phyloP scores from a whole-genome alignment of 352 stramenopile genomes.

The Aphanomyces cochlioides region DNA sequence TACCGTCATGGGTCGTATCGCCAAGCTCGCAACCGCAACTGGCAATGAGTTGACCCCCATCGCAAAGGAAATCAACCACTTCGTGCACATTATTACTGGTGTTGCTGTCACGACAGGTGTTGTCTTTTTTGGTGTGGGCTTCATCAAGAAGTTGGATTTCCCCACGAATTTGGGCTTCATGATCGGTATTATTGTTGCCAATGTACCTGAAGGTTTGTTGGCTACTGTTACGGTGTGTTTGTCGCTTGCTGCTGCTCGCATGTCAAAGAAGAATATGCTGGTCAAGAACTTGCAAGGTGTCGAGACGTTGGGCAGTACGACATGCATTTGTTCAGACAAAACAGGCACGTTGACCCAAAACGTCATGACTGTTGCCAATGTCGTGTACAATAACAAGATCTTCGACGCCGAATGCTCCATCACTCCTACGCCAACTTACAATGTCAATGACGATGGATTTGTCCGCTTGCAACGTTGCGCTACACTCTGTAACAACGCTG shows the following conservation, averaged over 20 bases:
- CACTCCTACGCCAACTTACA: conserved; percentile 61
- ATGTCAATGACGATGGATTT: conserved; percentile 46
- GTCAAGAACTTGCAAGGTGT: conserved; percentile 83
- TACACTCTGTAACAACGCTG: conserved; percentile 73
- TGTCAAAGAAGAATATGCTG: conserved; percentile 66
- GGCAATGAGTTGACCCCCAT: conserved; percentile 51
- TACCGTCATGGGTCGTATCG: conserved; percentile 81
- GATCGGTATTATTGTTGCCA: conserved; percentile 96
- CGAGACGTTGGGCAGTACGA: conserved; percentile 78
- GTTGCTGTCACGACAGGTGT: conserved; percentile 54
- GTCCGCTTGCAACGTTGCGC: conserved; percentile 56
- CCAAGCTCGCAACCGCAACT: conserved; percentile 55
- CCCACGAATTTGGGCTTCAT: conserved; percentile 75
- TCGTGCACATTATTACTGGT: conserved; percentile 61
- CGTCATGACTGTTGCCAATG: conserved; percentile 85
- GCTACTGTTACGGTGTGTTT: conserved; percentile 80
- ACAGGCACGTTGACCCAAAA: conserved; percentile 87
- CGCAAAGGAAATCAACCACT: conserved; percentile 62
- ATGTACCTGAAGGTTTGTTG: conserved; percentile 77
- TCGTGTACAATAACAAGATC: conserved; percentile 69
- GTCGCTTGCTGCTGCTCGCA: conserved; percentile 65
- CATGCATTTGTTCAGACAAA: conserved; percentile 90
- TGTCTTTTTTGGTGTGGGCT: conserved; percentile 58
- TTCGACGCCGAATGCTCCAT: conserved; percentile 75
- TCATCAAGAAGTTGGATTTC: conserved; percentile 48